Evolutionary conservation across 345 rosid genomes (phyloP).

Genomic region (Erucastrum elatum): DNA sequence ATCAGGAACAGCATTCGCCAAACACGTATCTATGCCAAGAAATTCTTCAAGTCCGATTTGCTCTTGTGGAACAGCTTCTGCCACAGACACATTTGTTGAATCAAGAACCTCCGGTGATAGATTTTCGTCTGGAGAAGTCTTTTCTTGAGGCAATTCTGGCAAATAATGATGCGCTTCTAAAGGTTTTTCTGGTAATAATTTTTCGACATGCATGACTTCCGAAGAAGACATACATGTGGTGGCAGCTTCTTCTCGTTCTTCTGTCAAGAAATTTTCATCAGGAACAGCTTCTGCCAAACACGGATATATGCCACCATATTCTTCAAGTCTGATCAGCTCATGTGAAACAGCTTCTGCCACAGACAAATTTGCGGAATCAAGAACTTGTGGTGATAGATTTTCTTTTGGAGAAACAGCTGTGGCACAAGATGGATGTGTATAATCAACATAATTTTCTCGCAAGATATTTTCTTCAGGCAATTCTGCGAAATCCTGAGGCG

Average conservation of each 20-base stretch:
- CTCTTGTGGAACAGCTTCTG: constrained; percentile 21
- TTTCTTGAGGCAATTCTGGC: constrained; percentile 25
- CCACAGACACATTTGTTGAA: constrained; percentile 6
- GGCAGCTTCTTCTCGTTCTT: background rate
- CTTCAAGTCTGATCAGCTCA: background rate
- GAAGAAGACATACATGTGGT: background rate
- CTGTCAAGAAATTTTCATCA: background rate
- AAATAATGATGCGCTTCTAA: constrained; percentile 10
- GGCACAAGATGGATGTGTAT: constrained; percentile 6
- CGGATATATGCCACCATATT: background rate
- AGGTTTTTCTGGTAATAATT: constrained; percentile 7
- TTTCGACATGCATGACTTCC: constrained; percentile 2
- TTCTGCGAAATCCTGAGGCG: constrained; percentile 8
- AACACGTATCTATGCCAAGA: background rate
- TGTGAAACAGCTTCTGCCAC: background rate
- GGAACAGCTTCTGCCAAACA: background rate
- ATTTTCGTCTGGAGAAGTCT: constrained; percentile 12
- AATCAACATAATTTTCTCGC: constrained; percentile 23
- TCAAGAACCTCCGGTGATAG: constrained; percentile 17
- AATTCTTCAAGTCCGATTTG: constrained; percentile 4
- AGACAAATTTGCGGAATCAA: background rate
- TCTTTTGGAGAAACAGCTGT: constrained; percentile 6
- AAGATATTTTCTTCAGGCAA: constrained; percentile 18
- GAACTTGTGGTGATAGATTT: constrained; percentile 8
- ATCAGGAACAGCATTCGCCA: background rate